Evolutionary conservation across 805 yeast genomes (phyloP), one percentile per base, ranked within the genome.

Genomic region (Scheffersomyces stipitis): DNA sequence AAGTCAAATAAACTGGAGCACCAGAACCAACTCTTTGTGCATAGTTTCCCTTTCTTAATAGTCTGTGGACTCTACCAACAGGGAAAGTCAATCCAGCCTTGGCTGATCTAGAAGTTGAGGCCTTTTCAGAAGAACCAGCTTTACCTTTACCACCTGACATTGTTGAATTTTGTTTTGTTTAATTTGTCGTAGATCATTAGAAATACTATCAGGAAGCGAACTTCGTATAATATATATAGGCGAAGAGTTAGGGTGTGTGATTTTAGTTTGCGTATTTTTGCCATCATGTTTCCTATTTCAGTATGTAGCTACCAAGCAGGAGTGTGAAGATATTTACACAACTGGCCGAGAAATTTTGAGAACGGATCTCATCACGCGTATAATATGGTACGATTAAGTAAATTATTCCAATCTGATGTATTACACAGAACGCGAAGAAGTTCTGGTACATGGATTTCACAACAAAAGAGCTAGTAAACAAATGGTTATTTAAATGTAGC

Each of bases 21-120:
- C 96, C 96, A 54, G 97, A 89, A 81, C 98, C 97, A 58, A 91
- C 84, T 78, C 98, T 84, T 76, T 90, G 95, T 63, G 97, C 95
- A 77, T 91, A 87, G 83, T 90, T 87, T 69, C 96, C 96, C 75
- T 85, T 88, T 82, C 95, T 87, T 64, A 91, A 75, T 58, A 90
- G 80, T 76, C 97, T 83, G 80, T 91, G 96, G 56, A 91, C 93
- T 83, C 98, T 90, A 72, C 98, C 98, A 54, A 91, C 98, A 76
- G 98, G 98, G 95, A 91, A 91, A 60, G 95, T 87, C 65, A 91
- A 81, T 71, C 97, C 98, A 65, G 98, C 97, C 80, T 89, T 91
- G 49, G 96, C 83, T 56, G 98, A 91, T 83, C 98, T 88, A 40
- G 97, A 86, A 77, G 91, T 93, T 64, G 97, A 84, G 61, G 95